These are phyloP conservation scores for Macrophomina pseudophaseolina DNA, from an alignment of 2,329 filamentous ascomycete species.

Conservation along the genomic window DNA sequence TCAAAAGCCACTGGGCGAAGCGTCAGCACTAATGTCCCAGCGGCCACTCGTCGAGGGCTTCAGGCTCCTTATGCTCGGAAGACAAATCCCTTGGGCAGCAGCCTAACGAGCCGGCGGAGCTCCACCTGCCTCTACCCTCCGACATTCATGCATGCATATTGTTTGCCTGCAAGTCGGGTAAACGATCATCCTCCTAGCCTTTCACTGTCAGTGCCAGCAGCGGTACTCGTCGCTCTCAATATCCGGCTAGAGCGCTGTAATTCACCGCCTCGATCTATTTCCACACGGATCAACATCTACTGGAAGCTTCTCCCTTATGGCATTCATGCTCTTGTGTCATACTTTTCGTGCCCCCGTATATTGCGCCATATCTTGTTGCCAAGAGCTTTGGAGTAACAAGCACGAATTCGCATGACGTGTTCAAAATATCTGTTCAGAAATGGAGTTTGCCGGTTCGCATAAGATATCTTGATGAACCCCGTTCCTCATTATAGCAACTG, in stretches of 20 bases:
- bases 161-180: background rate
- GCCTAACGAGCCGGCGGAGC: background rate
- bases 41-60: background rate
- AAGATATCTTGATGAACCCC: too few relatives aligned
- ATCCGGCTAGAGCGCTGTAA: background rate
- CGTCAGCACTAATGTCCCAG: background rate
- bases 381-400: too few relatives aligned
- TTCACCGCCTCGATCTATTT: too few relatives aligned
- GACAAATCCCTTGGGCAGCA: background rate
- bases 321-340: too few relatives aligned
- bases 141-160: background rate
- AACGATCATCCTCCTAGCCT: background rate
- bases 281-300: too few relatives aligned
- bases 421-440: too few relatives aligned
- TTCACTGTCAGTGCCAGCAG: background rate
- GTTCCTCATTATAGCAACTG: too few relatives aligned
- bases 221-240: background rate
- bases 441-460: too few relatives aligned
- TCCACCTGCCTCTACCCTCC: background rate
- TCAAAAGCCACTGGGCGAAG: slow-evolving; percentile 11
- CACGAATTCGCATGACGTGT: too few relatives aligned
- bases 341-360: too few relatives aligned
- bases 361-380: too few relatives aligned
- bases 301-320: too few relatives aligned
- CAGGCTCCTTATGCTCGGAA: background rate